phyloP scores from a whole-genome alignment of 2,329 filamentous ascomycete species.

The Ophiostoma fasciatum region DNA sequence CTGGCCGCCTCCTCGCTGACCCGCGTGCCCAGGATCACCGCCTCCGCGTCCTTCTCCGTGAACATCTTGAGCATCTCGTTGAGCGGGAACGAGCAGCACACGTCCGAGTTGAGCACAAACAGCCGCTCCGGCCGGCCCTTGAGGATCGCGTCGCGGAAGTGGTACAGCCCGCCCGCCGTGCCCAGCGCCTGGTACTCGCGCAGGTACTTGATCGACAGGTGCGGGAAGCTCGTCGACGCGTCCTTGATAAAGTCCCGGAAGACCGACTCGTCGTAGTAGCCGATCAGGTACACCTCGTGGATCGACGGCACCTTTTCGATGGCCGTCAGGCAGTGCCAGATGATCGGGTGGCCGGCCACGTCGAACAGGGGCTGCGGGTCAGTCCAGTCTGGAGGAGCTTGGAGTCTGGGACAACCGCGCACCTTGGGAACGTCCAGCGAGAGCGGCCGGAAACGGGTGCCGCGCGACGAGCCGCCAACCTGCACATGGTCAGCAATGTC shows the following conservation, averaged over 20 bases:
- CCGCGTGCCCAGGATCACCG: slow-evolving; percentile 85
- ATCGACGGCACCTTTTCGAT: slow-evolving; percentile 80
- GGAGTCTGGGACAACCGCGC: too few relatives aligned
- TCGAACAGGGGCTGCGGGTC: slow-evolving; percentile 74
- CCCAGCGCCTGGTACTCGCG: slow-evolving; percentile 94
- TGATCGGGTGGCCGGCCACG: slow-evolving; percentile 94
- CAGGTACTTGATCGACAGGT: slow-evolving; percentile 84
- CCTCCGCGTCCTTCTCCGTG: slow-evolving; percentile 89
- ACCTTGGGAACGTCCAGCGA: slow-evolving; percentile 95
- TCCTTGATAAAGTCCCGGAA: slow-evolving; percentile 98
- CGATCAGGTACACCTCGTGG: slow-evolving; percentile 93
- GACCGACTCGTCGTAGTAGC: slow-evolving; percentile 95
- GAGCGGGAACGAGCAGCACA: slow-evolving; percentile 96
- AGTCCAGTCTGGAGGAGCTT: too few relatives aligned
- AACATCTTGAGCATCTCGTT: slow-evolving; percentile 91
- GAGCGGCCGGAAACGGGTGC: slow-evolving; percentile 86
- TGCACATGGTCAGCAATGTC: slow-evolving; percentile 23
- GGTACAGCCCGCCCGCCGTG: slow-evolving; percentile 92
- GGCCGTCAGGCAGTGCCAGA: slow-evolving; percentile 92
- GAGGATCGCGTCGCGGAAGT: slow-evolving; percentile 97
- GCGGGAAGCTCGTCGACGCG: slow-evolving; percentile 67
- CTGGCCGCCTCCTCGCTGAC: slow-evolving; percentile 81
- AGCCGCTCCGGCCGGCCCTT: slow-evolving; percentile 90
- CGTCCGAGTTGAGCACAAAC: slow-evolving; percentile 95
- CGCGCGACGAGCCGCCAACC: slow-evolving; percentile 91